Conservation (phyloP, 306 rosid species). For the Inga leiocalycina region DNA sequence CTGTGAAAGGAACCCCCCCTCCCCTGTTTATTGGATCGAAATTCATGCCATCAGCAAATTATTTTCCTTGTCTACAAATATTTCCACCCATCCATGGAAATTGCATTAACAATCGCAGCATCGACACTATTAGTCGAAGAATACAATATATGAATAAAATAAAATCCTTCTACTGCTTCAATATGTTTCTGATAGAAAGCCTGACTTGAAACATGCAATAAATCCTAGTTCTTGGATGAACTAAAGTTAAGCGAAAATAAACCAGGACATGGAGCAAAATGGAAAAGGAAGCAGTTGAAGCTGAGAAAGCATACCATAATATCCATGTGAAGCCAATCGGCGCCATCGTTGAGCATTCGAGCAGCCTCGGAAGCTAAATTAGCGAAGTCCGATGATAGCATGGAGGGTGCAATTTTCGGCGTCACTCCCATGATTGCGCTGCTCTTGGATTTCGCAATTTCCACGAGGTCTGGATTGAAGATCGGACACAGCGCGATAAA, state of each 20-base stretch:
- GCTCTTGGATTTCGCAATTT: not conserved
- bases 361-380: slow-evolving; percentile 92
- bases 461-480: not conserved
- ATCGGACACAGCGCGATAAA: not conserved
- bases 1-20: no score
- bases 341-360: slow-evolving; percentile 76
- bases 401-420: slow-evolving; percentile 95
- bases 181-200: not conserved
- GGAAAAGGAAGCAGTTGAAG: not conserved
- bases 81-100: not conserved
- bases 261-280: not conserved
- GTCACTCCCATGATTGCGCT: slow-evolving; percentile 39
- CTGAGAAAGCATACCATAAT: slow-evolving; percentile 65
- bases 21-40: not conserved
- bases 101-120: not conserved
- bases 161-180: not conserved
- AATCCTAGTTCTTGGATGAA: not conserved
- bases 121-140: not conserved
- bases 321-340: slow-evolving; percentile 99
- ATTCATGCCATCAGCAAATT: not conserved
- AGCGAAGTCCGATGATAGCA: slow-evolving; percentile 94
- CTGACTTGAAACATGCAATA: not conserved
- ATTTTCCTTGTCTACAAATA: not conserved
- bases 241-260: not conserved
- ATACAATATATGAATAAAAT: not conserved